These are phyloP conservation scores for Cadophora gregata DNA, from an alignment of 2,329 filamentous ascomycete genomes.

Conservation along the genomic window DNA sequence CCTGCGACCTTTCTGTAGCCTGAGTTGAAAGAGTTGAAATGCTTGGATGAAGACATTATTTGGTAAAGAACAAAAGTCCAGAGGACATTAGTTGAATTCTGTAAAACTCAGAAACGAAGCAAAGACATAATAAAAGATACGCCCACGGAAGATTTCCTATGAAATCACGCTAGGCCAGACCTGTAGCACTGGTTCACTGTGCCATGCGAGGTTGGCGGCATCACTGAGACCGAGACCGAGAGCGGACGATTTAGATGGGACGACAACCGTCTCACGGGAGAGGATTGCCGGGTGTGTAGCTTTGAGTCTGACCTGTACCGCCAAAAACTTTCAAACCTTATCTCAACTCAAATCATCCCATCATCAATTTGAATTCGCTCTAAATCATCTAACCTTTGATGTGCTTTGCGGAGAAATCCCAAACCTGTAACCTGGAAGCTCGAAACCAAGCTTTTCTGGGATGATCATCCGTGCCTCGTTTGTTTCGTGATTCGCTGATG, in stretches of 20 bases:
- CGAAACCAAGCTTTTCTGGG: conserved; percentile 6
- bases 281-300: neutral
- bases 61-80: neutral
- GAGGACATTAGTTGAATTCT: neutral
- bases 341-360: conserved; percentile 6
- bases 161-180: neutral
- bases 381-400: neutral
- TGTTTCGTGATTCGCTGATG: neutral
- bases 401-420: conserved; percentile 1
- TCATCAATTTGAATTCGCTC: neutral
- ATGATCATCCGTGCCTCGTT: conserved; percentile 13
- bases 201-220: conserved; percentile 7
- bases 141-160: neutral
- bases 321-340: neutral
- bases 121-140: neutral
- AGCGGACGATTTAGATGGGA: conserved; percentile 1
- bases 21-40: neutral
- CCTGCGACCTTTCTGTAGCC: conserved; percentile 11
- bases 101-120: too few species aligned
- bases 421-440: conserved; percentile 1
- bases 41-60: neutral
- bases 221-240: neutral
- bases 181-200: neutral
- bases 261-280: conserved; percentile 2
- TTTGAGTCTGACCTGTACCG: neutral